Base-by-base conservation (phyloP, 129 eudicot species). In the Gnaphalium uliginosum region DNA sequence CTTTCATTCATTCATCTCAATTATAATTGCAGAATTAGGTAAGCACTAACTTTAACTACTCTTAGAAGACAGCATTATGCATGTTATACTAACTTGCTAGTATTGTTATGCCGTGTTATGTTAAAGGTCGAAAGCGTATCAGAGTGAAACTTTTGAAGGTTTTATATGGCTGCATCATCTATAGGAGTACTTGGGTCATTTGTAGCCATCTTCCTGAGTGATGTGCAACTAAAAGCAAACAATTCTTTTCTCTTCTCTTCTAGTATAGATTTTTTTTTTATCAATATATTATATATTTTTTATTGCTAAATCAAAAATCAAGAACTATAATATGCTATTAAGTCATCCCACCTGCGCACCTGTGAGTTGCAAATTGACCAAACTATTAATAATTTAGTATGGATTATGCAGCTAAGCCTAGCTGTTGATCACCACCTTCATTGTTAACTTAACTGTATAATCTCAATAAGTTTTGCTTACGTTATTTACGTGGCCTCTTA, bases 51-150 rank as follows among this genome's bases (percentile, higher is more conserved):
- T 6, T 7, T 35, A 35, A 35, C 10, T 35, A 35, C 18, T 25
- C 5, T 51, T 10, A 66, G 51, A 21, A 76, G 24, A 27, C 26
- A 43, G 17, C 46, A 35, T 63, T 3, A 8, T 61, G 27, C 22
- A 51, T 76, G 73, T 51, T 41, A 8, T 32, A 56, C 75, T 53
- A 60, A 69, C 23, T 50, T 37, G 65, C 8, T 60, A 8, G 11
- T 46, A 32, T 74, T 6, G 24, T 29, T 33, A 33, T 5, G 37
- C 1, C 43, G 26, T 83, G 75, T 68, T 73, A 24, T 71, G 32
- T 53, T 76, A 68, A 71, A 92, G 97, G 97, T 30, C 87, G 93
- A 54, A 92, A 82, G 75, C 82, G 89, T 54, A 92, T 96, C 82
- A 83, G 79, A 26, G 77, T 60, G 63, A 68, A 32, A 53, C 56